Evolutionary conservation across 2,329 filamentous ascomycete species (phyloP), one percentile per base, ranked within the genome.

Genomic region (Sporothrix dimorphospora): DNA sequence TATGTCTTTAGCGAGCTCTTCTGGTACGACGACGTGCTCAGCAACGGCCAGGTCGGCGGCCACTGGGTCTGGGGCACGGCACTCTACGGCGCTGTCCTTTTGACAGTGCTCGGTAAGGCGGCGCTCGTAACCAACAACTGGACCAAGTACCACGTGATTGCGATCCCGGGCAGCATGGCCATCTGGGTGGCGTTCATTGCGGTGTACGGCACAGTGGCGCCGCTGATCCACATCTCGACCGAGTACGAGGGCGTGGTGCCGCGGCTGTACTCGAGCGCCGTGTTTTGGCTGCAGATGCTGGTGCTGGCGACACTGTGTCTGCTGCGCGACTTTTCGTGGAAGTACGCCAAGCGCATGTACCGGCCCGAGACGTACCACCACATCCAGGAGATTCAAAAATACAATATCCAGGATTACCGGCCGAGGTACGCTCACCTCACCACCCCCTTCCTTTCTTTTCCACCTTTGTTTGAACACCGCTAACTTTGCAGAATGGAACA

Each of bases 401-500:
- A 98, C 84, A 99, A 99, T 78, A 97, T 99, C 73, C 96, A 99
- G 83, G 96, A 99, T 83, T 99, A 99, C 82, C 88, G 96, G 79
- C 96, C 96, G 74, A 91, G 96, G 93, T 94, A 88, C 77, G 87
- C 85, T 68, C 73, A n/a, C n/a, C n/a, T n/a, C n/a, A n/a, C n/a
- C n/a, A n/a, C n/a, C n/a, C n/a, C n/a, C 65, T 63, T 47, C 14
- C 59, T 16, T 16, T 66, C 19, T 27, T 49, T 67, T 6, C 34
- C 21, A 16, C 27, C n/a, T 16, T 47, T n/a, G n/a, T n/a, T n/a
- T n/a, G n/a, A n/a, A n/a, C n/a, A n/a, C n/a, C n/a, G n/a, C n/a
- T n/a, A n/a, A n/a, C n/a, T n/a, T n/a, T n/a, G n/a, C n/a, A n/a
- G 93, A 79, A 99, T 99, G 96, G 96, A 99, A 79, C 96, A 99